These are phyloP conservation scores for Cutaneotrichosporon cutaneum DNA, from an alignment of 1,284 basidiomycete species.

Conservation along the genomic window DNA sequence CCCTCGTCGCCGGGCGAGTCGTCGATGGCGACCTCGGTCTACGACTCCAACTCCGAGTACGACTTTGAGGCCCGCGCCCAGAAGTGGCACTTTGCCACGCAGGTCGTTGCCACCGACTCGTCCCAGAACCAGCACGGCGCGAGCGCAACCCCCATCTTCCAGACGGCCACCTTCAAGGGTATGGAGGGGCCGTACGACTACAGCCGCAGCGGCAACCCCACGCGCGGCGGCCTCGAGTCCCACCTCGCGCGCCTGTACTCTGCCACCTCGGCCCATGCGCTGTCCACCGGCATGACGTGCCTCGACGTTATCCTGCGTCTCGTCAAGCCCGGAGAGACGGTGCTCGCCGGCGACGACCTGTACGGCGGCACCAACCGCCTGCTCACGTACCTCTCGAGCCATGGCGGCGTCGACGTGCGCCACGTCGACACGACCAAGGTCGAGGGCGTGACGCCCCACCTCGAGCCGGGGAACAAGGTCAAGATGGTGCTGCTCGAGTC, in stretches of 20 bases:
- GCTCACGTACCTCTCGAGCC: slow-evolving; percentile 81
- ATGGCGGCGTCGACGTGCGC: slow-evolving; percentile 85
- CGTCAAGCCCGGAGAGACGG: slow-evolving; percentile 89
- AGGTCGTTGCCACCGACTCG: slow-evolving; percentile 81
- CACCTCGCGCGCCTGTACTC: slow-evolving; percentile 93
- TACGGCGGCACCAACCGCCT: slow-evolving; percentile 98
- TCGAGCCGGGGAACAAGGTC: slow-evolving; percentile 64
- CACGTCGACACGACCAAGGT: slow-evolving; percentile 85
- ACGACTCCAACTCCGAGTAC: slow-evolving; percentile 30
- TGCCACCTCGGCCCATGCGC: slow-evolving; percentile 80
- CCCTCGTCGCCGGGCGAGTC: slow-evolving; percentile 42
- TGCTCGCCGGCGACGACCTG: slow-evolving; percentile 95
- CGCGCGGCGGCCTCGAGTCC: slow-evolving; percentile 89
- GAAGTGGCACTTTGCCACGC: slow-evolving; percentile 49
- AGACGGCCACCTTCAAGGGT: slow-evolving; percentile 98
- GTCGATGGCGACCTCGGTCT: slow-evolving; percentile 40
- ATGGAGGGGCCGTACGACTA: slow-evolving; percentile 85
- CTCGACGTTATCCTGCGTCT: slow-evolving; percentile 92
- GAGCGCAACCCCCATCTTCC: slow-evolving; percentile 94
- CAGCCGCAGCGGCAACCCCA: slow-evolving; percentile 92
- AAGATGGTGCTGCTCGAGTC: slow-evolving; percentile 94
- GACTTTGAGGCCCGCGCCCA: slow-evolving; percentile 36
- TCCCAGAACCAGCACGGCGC: slow-evolving; percentile 91
- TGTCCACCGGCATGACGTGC: slow-evolving; percentile 97
- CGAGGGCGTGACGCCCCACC: slow-evolving; percentile 61